Conservation (phyloP, 2,329 filamentous ascomycete species). For the Zymoseptoria brevis region DNA sequence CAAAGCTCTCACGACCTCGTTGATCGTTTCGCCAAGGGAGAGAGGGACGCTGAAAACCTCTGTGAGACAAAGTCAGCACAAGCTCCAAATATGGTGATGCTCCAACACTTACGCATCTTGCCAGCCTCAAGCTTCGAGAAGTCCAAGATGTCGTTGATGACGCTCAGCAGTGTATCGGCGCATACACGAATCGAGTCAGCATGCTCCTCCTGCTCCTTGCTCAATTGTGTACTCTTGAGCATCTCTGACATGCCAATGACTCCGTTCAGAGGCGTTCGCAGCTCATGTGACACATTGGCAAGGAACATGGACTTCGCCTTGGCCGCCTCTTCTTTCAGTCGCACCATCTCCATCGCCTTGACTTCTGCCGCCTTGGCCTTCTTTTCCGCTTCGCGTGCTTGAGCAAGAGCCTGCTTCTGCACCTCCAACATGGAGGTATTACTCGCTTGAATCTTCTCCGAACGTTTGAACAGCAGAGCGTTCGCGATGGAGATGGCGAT, state of each 20-base stretch:
- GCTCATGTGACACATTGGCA: slow-evolving; percentile 49
- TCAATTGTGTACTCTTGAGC: slow-evolving; percentile 50
- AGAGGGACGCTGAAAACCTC: slow-evolving; percentile 51
- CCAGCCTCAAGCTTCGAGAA: slow-evolving; percentile 47
- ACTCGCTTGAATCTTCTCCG: slow-evolving; percentile 69
- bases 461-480: slow-evolving; percentile 55
- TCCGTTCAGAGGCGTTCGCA: slow-evolving; percentile 49
- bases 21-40: slow-evolving; percentile 51
- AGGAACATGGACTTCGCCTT: slow-evolving; percentile 75
- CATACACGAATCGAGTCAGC: slow-evolving; percentile 59
- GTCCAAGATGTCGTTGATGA: slow-evolving; percentile 48
- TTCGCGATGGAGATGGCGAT: slow-evolving; percentile 60
- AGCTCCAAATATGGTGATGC: too few relatives aligned
- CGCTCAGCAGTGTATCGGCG: slow-evolving; percentile 46
- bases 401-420: slow-evolving; percentile 64
- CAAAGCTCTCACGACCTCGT: slow-evolving; percentile 55
- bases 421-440: slow-evolving; percentile 71
- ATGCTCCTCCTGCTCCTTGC: slow-evolving; percentile 53
- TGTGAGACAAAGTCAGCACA: background rate
- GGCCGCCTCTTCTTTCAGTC: slow-evolving; percentile 73
- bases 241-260: slow-evolving; percentile 54
- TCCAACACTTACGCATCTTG: slow-evolving; percentile 37
- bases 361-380: slow-evolving; percentile 72
- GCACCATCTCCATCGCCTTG: slow-evolving; percentile 69
- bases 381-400: slow-evolving; percentile 63